Conservation (phyloP, 345 rosid genomes). For the Bruguiera gymnorhiza region DNA sequence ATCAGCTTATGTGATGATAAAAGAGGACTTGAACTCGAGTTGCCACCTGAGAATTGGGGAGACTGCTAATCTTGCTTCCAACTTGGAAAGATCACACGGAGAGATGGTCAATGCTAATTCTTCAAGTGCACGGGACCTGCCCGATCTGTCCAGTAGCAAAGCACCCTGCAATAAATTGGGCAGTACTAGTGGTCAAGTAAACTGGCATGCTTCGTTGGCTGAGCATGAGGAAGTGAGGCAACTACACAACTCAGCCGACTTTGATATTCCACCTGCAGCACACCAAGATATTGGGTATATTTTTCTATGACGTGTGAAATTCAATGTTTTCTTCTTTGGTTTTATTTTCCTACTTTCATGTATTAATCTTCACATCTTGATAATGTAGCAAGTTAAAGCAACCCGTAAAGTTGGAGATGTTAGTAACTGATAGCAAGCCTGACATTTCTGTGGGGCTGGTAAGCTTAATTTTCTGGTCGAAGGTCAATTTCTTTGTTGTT, state of each 20-base stretch:
- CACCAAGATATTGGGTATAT: slow-evolving; percentile 30
- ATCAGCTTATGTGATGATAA: slow-evolving; percentile 22
- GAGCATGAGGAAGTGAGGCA: slow-evolving; percentile 26
- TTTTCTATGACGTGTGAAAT: not conserved
- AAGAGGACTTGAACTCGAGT: slow-evolving; percentile 29
- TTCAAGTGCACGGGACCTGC: slow-evolving; percentile 22
- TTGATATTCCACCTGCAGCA: slow-evolving; percentile 16
- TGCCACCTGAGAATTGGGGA: slow-evolving; percentile 21
- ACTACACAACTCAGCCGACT: slow-evolving; percentile 17
- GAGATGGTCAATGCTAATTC: slow-evolving; percentile 18
- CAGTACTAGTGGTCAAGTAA: slow-evolving; percentile 20
- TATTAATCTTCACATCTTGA: not conserved
- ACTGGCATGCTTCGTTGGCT: slow-evolving; percentile 16
- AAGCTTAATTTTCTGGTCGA: slow-evolving; percentile 17
- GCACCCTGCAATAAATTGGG: slow-evolving; percentile 5
- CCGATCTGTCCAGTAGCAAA: slow-evolving; percentile 2
- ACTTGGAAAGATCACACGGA: slow-evolving; percentile 21
- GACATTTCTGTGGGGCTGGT: slow-evolving; percentile 36
- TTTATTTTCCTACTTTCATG: not conserved
- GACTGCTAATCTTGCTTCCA: slow-evolving; percentile 17
- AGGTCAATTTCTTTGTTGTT: not conserved
- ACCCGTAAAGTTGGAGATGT: slow-evolving; percentile 17
- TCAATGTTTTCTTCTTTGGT: not conserved
- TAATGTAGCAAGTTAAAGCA: slow-evolving; percentile 37
- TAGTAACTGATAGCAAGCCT: slow-evolving; percentile 25